These are phyloP conservation scores for Cardiospermum halicacabum DNA, from an alignment of 345 rosid species.

Conservation along the genomic window DNA sequence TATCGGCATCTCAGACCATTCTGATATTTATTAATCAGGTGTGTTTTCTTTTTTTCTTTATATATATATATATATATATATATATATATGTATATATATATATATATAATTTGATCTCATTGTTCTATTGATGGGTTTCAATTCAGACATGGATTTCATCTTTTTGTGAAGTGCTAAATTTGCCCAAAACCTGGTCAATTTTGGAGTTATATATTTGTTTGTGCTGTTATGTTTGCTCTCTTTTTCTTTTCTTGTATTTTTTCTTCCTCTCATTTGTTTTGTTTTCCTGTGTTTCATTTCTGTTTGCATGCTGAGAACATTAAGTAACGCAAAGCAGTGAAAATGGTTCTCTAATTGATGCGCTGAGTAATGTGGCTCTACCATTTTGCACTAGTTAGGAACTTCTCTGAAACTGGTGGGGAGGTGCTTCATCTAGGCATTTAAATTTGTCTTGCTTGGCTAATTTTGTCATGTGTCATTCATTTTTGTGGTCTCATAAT, in stretches of 20 bases:
- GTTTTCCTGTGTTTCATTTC: not conserved
- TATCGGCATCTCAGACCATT: constrained; percentile 76
- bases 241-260: not conserved
- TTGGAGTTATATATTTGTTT: not conserved
- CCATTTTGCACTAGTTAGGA: not conserved
- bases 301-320: not conserved
- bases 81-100: too few species aligned
- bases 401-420: too few species aligned
- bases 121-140: not conserved
- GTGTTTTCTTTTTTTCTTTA: too few species aligned
- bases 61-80: too few species aligned
- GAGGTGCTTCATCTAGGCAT: too few species aligned
- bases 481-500: not conserved
- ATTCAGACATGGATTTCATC: not conserved
- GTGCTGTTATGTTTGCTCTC: too few species aligned
- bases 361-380: not conserved
- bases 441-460: not conserved
- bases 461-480: not conserved
- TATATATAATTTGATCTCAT: not conserved
- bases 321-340: not conserved
- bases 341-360: not conserved
- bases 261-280: not conserved
- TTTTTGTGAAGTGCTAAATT: not conserved
- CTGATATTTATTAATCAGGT: constrained; percentile 89
- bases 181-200: not conserved